phyloP scores from a whole-genome alignment of 73 alveolate genomes.

The Uronychia setigera region DNA sequence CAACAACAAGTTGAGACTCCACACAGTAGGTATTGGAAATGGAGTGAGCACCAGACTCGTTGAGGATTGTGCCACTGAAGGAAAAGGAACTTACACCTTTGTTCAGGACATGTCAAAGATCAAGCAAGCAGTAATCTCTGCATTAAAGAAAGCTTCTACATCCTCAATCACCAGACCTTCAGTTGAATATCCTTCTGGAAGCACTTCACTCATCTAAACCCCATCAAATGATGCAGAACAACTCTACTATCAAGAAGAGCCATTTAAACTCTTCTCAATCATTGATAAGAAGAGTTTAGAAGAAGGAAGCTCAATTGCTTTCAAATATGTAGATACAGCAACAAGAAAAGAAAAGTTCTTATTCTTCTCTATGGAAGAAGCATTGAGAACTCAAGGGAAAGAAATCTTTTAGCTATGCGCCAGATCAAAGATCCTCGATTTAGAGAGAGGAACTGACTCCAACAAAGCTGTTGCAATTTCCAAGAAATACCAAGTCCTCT shows the following conservation, averaged over 20 bases:
- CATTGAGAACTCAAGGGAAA: background rate
- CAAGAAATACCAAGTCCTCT: slow-evolving; percentile 12
- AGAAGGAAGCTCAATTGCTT: background rate
- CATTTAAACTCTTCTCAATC: slow-evolving; percentile 10
- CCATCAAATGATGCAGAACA: background rate
- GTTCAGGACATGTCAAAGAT: slow-evolving; percentile 51
- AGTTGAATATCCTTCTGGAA: background rate
- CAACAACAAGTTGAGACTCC: slow-evolving; percentile 50
- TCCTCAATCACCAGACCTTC: slow-evolving; percentile 15
- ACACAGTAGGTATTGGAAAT: slow-evolving; percentile 78
- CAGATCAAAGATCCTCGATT: background rate
- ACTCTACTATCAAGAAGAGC: slow-evolving; percentile 23
- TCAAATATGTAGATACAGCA: background rate
- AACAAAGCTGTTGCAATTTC: background rate
- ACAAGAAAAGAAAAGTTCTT: background rate
- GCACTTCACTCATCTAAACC: no score
- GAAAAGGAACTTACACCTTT: slow-evolving; percentile 72
- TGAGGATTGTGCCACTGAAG: slow-evolving; percentile 55
- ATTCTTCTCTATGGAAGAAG: background rate
- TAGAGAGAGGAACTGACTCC: background rate
- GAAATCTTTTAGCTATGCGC: background rate
- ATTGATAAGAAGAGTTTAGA: background rate
- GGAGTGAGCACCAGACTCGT: slow-evolving; percentile 69
- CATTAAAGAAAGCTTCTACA: slow-evolving; percentile 51
- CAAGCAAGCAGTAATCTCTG: slow-evolving; percentile 63